Conservation (phyloP, 2,329 filamentous ascomycete genomes). For the Trichoderma semiorbis region DNA sequence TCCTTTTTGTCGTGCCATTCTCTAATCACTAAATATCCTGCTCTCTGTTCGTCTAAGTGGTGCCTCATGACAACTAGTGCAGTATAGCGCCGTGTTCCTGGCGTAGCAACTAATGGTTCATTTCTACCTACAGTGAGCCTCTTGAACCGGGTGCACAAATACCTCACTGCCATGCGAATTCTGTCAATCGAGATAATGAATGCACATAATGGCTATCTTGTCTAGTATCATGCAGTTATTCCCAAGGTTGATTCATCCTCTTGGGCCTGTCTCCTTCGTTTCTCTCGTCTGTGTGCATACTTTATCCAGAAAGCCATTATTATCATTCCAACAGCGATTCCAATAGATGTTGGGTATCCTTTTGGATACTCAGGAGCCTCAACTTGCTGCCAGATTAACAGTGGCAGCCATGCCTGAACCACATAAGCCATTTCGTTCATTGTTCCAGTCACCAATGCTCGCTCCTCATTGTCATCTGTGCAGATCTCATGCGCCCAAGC, state of each 20-base stretch:
- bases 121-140: background rate
- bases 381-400: slow-evolving; percentile 63
- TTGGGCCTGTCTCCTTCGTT: background rate
- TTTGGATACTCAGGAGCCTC: slow-evolving; percentile 60
- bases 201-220: background rate
- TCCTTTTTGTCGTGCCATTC: background rate
- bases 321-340: slow-evolving; percentile 49
- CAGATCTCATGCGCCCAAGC: slow-evolving; percentile 52
- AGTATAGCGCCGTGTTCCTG: background rate
- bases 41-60: no score
- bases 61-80: background rate
- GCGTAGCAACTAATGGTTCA: background rate
- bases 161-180: background rate
- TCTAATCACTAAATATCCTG: background rate
- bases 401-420: slow-evolving; percentile 65
- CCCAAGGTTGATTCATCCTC: background rate
- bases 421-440: slow-evolving; percentile 72
- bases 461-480: slow-evolving; percentile 56
- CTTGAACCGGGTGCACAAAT: background rate
- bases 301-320: slow-evolving; percentile 46
- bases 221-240: background rate
- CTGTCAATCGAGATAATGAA: no score
- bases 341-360: slow-evolving; percentile 55
- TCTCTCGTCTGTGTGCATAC: slow-evolving; percentile 44
- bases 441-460: slow-evolving; percentile 59